Evolutionary conservation across 1,139 yeast species (phyloP), one percentile per base, ranked within the genome.

Genomic region (Scheffersomyces insectosa): DNA sequence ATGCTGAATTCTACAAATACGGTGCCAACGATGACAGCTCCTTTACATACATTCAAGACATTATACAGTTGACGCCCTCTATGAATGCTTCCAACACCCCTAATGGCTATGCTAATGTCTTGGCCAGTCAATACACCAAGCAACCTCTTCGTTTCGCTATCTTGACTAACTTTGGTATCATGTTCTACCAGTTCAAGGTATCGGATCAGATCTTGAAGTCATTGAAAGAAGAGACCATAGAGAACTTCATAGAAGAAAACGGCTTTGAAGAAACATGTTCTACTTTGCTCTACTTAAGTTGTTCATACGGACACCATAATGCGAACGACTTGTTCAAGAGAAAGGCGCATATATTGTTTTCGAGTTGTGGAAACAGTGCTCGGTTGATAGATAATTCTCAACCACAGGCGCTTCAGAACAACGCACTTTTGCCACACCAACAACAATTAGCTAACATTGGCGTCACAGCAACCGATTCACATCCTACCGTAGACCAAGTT

Each of bases 211-310:
- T 88, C 3, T 77, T 91, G 52, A 85, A 83, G 57, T 77, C 85
- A 7, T 72, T 88, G 40, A 76, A 82, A 31, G 88, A 84, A 43
- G 88, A 83, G 46, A 65, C 71, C 3, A 63, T 75, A 28, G 78
- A 73, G 47, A 71, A 70, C 49, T 75, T 72, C 52, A 71, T 75
- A 39, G 79, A 73, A 46, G 79, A 73, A 46, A 73, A 74, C 50
- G 80, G 80, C 0, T 73, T 62, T 44, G 80, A 75, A 52, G 98
- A 93, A 64, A 83, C 96, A 2, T 91, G 97, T 58, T 85, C 96
- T 0, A 84, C 93, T 6, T 87, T 96, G 12, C 72, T 93, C 44
- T 86, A 86, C 53, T 80, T 89, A 45, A 87, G 96, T 1, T 87
- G 96, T 51, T 82, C 88, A 42, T 81, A 80, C 54, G 83, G 83